Base-by-base conservation (phyloP, 2,329 filamentous ascomycete genomes). In the Fusarium acutatum region DNA sequence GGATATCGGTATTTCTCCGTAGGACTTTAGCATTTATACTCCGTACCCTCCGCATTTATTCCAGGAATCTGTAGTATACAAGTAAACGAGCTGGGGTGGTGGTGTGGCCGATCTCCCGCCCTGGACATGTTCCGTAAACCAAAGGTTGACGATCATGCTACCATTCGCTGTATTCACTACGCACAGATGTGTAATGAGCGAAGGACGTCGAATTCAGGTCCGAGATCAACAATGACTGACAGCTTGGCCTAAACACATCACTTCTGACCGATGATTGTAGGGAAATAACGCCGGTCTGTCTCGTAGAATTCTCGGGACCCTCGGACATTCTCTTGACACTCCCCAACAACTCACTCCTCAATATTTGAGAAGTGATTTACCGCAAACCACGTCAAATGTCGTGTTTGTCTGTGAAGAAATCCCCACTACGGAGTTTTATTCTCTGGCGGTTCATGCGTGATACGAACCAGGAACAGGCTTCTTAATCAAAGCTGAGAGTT, bases 61-160 rank as follows among this genome's bases (percentile, higher is more conserved):
- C 34, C n/a, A 66, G 44, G 28, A 47, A 34, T 64, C 49, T 64
- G 34, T 46, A 37, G 46, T 22, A 46, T 34, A 38, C 32, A n/a
- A 43, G 53, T 22, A 46, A 38, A 38, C 32, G 28, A 43, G 53
- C 20, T 30, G 35, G 37, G 38, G 40, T 32, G 37, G 28, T 61
- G 54, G 57, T 62, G 54, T 77, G 70, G 73, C 37, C 60, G 59
- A 75, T 75, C 70, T 70, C 67, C 64, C 62, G 70, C 46, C 40
- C 30, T 38, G 41, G 32, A 65, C 24, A 30, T 57, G 34, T 67
- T 53, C 13, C 24, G 20, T 30, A 41, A 53, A 67, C 64, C 53
- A 52, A 49, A 50, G 38, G 22, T 38, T n/a, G 32, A 49, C 37
- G 28, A 66, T 32, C 34, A 37, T 40, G 38, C 24, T 24, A 63